Evolutionary conservation across 2,329 filamentous ascomycete species (phyloP), one percentile per base, ranked within the genome.

Genomic region (Scedosporium minutisporum): DNA sequence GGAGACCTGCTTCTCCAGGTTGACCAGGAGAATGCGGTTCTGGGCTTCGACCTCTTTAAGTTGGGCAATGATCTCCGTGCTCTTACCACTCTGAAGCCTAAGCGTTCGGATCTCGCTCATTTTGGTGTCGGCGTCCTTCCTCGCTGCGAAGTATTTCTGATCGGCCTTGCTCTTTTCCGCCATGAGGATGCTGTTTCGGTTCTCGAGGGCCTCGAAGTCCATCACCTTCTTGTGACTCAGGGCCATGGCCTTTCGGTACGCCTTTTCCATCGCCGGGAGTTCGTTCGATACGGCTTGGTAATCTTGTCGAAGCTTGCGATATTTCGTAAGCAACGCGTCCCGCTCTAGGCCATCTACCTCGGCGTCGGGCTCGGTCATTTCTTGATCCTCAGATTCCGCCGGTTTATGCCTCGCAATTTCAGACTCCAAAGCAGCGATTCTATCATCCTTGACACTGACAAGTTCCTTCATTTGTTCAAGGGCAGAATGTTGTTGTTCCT

Each of bases 121-220:
- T 60, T 91, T 84, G 55, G 89, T 87, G 70, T 97, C 93, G 71
- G 93, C 96, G 68, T 93, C 89, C 72, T 96, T 97, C 81, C 96
- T 92, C 7, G 93, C 91, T 1, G 90, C 91, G 73, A 97, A 97
- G 72, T 96, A 99, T 75, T 97, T 97, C 71, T 97, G 93, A 70
- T 99, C 95, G 1, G 93, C 93, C 75, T 97, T 97, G 66, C 88
- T 87, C 78, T 99, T 99, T 75, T 99, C 92, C 0, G 91, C 90
- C 48, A 85, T 85, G 21, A 96, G 77, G 25, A 89, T 80, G 18
- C 85, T 78, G 44, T 93, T 80, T 65, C 88, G 89, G 63, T 96
- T 92, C 75, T 97, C 93, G 71, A 91, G 78, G 3, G 82, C 80
- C 5, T 81, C 78, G 61, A 90, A 86, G 65, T 96, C 92, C 69